Evolutionary conservation across 768 basidiomycete genomes (phyloP).

Genomic region (Phanerochaete sordida): DNA sequence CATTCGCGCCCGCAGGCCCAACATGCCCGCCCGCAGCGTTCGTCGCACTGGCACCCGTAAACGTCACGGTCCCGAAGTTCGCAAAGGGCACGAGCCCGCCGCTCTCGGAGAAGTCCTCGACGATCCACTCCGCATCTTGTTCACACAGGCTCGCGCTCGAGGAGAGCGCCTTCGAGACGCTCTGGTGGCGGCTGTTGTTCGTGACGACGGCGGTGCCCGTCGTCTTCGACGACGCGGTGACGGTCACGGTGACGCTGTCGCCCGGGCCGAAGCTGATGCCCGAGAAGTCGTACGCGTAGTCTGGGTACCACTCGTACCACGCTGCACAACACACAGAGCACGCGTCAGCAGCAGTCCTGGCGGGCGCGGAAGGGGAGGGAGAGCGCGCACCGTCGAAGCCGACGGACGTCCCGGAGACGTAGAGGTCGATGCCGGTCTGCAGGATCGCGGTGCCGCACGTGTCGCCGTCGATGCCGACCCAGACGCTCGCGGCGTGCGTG

Average conservation of each 20-base stretch:
- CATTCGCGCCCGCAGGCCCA: slow-evolving; percentile 22
- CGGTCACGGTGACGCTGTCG: background rate
- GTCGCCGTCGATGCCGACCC: slow-evolving; percentile 32
- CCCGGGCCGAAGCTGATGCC: slow-evolving; percentile 17
- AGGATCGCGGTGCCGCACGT: slow-evolving; percentile 27
- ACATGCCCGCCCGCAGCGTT: slow-evolving; percentile 20
- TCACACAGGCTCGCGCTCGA: slow-evolving; percentile 20
- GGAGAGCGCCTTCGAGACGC: slow-evolving; percentile 21
- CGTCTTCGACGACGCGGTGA: slow-evolving; percentile 3
- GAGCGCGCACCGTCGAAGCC: slow-evolving; percentile 27
- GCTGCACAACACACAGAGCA: too few relatives aligned
- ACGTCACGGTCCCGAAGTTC: slow-evolving; percentile 30
- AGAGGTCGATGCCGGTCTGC: slow-evolving; percentile 31
- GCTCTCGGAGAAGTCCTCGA: slow-evolving; percentile 6
- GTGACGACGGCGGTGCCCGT: slow-evolving; percentile 19
- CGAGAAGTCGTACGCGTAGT: slow-evolving; percentile 23
- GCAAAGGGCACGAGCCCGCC: slow-evolving; percentile 27
- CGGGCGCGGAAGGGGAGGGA: too few relatives aligned
- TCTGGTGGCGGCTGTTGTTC: slow-evolving; percentile 18
- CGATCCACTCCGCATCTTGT: slow-evolving; percentile 31
- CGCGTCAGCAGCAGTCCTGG: too few relatives aligned
- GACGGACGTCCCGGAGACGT: slow-evolving; percentile 12
- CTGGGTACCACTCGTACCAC: slow-evolving; percentile 30
- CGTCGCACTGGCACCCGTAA: slow-evolving; percentile 25
- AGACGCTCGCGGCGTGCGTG: slow-evolving; percentile 23